These are phyloP conservation scores for Cercospora sp. DNA, from an alignment of 2,329 filamentous ascomycete species.

Conservation along the genomic window DNA sequence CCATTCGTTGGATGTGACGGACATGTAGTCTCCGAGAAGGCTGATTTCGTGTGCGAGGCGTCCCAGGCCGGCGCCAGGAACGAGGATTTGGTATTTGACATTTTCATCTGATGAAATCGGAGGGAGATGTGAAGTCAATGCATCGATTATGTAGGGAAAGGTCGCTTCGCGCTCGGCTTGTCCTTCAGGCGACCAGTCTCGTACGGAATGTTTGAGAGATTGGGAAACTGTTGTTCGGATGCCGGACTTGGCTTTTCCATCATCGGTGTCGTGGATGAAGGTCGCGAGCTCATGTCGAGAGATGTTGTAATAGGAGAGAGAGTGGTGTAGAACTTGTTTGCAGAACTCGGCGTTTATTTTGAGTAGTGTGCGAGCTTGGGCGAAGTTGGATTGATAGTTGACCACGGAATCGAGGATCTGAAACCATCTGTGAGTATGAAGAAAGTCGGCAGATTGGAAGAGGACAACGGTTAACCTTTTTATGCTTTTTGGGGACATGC, in stretches of 20 bases:
- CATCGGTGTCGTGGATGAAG: constrained; percentile 34
- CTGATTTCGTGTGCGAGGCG: constrained; percentile 78
- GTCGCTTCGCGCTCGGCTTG: constrained; percentile 69
- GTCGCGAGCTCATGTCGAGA: constrained; percentile 17
- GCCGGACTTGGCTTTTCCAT: constrained; percentile 57
- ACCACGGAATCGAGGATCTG: constrained; percentile 24
- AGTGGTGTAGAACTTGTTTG: constrained; percentile 67
- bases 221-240: constrained; percentile 53
- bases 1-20: constrained; percentile 81
- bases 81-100: constrained; percentile 60
- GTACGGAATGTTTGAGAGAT: constrained; percentile 85
- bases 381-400: constrained; percentile 21
- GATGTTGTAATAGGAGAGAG: constrained; percentile 37
- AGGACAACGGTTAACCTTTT: constrained; percentile 9
- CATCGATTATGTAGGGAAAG: constrained; percentile 61
- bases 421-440: neutral
- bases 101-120: constrained; percentile 6
- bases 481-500: constrained; percentile 21
- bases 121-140: constrained; percentile 38
- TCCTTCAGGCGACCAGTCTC: constrained; percentile 84
- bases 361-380: constrained; percentile 60
- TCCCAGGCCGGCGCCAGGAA: constrained; percentile 83
- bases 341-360: constrained; percentile 79
- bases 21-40: constrained; percentile 62
- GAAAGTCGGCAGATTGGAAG: neutral